Base-by-base conservation (phyloP, 495 filamentous ascomycete species). In the Penicillium macrosclerotiorum region DNA sequence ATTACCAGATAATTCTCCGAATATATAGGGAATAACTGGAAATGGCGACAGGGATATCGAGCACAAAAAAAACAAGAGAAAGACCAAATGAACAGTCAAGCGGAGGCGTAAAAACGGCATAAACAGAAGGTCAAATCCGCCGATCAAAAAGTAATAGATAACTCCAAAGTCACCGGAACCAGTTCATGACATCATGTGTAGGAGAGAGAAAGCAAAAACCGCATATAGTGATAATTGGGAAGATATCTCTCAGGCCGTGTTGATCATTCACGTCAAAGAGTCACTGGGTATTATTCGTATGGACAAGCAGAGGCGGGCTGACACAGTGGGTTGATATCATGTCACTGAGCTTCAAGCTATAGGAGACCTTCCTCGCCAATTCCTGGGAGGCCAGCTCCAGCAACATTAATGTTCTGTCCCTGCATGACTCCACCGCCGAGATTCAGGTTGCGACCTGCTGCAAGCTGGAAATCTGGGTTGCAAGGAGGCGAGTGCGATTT, bases 401-500 rank as follows among this genome's bases (percentile, higher is more conserved):
- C 71, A 54, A 75, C 69, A 47, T 73, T 74, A 45, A 74, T 74
- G 55, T 74, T 75, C 42, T 74, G 69, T 32, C 71, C 72, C 52
- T 75, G 71, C 72, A 75, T 75, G 19, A 73, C 72, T 30, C 72
- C 72, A 17, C 72, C 71, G 17, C 69, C 72, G 37, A 68, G 61
- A 29, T 63, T 63, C 30, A 75, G 42, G 40, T 65, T 65, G 51
- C 67, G 70, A 40, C 67, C 63, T 45, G 57, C 64, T 37, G 54
- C 64, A 55, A 74, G 61, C 43, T 74, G 71, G 54, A 75, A 68
- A 32, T 79, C 77, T 4, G 71, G 68, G 49, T 73, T 73, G 59
- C 88, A 92, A 46, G 81, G 79, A n/a, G 84, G 85, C 9, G 86
- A 89, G 57, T 92, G 88, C 45, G 83, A 83, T 62, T 90, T 90